A percentile compares a stretch with the other conserved stretches of the same genome.
These are phyloP conservation scores for Xylariaceae sp. DNA, from an alignment of 2,329 filamentous ascomycete genomes.

Conservation along the genomic window DNA sequence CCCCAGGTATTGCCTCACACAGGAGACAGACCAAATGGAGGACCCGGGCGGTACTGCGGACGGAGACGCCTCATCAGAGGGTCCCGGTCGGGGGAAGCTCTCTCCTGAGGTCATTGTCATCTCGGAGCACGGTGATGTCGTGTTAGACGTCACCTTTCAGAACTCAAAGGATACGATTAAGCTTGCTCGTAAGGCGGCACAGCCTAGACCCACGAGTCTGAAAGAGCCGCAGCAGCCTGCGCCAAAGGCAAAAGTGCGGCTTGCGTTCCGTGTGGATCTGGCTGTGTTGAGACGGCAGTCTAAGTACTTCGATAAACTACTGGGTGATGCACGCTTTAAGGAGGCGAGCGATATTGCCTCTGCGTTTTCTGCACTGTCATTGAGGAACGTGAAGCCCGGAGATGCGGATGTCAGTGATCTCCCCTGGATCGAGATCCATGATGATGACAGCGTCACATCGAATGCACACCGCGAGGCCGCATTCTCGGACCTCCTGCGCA, in stretches of 20 bases:
- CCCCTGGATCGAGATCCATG: constrained; percentile 58
- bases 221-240: constrained; percentile 24
- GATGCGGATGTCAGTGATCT: constrained; percentile 48
- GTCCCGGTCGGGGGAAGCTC: constrained; percentile 11
- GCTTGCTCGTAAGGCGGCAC: constrained; percentile 38
- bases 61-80: constrained; percentile 20
- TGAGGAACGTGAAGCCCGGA: constrained; percentile 42
- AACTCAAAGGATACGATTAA: constrained; percentile 49
- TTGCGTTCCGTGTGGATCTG: constrained; percentile 57
- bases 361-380: constrained; percentile 45
- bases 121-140: constrained; percentile 54
- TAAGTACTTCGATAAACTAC: constrained; percentile 63
- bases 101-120: constrained; percentile 45
- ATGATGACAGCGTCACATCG: constrained; percentile 64
- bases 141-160: constrained; percentile 62
- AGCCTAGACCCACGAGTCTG: constrained; percentile 21
- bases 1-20: constrained; percentile 34
- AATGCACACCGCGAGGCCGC: constrained; percentile 53
- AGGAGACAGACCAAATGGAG: constrained; percentile 34
- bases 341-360: constrained; percentile 54
- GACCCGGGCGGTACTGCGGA: constrained; percentile 23
- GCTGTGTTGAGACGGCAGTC: constrained; percentile 55
- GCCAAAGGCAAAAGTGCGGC: constrained; percentile 36
- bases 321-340: constrained; percentile 58
- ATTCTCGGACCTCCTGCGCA: constrained; percentile 62